Evolutionary conservation across 1,284 basidiomycete genomes (phyloP), one percentile per base, ranked within the genome.

Genomic region (Cerioporus squamosus): DNA sequence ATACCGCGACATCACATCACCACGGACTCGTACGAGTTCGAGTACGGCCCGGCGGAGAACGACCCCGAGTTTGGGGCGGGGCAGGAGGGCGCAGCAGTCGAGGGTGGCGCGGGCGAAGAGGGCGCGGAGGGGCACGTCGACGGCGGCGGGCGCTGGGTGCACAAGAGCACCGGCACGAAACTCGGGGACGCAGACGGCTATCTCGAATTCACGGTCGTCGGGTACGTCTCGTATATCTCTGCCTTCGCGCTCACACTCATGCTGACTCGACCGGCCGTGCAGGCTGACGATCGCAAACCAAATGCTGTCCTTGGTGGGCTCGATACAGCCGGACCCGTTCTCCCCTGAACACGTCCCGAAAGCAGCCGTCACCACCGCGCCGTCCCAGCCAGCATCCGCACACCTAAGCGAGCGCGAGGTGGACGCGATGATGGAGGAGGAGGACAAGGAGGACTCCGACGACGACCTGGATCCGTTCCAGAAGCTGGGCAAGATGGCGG

Each of bases 1-100:
- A 98, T 99, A 73, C 94, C 95, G 1, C 87, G 93, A 54, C 86
- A 93, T 69, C 97, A 99, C 74, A 94, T 99, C 69, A 93, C 88
- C 3, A 79, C 75, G 22, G 88, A 91, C 47, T 75, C 85, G 52
- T 98, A 91, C 87, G 85, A 90, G 62, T 98, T 97, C 68, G 93
- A 97, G 70, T 88, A 95, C 62, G 91, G 87, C 3, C 80, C 89
- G 0, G 84, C 85, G 17, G 88, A 90, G 68, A 90, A 90, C 64
- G 90, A 93, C 61, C 87, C 90, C 4, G 87, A 90, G 68, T 87
- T 82, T 70, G 85, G 82, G 24, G 70, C 77, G 15, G 79, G 70
- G 42, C 75, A 70, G 24, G 56, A 38, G 0, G 58, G 58, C 17
- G 53, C 50, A 12, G 67, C 65, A 6, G 57, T 10, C 29, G 29